Percentiles rank a stretch among this genome's conserved stretches.
Conservation (phyloP, 1,284 basidiomycete genomes). For the Cutaneotrichosporon daszewskae region DNA sequence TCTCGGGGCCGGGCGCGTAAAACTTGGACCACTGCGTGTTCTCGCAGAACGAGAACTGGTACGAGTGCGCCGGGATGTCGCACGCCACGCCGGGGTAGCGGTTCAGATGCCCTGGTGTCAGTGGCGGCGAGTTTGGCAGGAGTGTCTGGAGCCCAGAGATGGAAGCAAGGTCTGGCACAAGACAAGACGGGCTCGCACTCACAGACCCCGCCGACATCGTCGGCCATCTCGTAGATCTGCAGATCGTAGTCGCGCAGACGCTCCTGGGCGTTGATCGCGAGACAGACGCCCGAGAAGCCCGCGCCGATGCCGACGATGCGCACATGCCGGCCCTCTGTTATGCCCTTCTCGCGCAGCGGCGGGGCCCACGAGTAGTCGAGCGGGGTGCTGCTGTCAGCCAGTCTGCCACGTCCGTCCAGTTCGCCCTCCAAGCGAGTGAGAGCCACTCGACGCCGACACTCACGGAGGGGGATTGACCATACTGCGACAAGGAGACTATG, state of each 20-base stretch:
- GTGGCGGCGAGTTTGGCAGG: neutral
- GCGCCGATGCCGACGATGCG: slow-evolving; percentile 14
- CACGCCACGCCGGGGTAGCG: slow-evolving; percentile 30
- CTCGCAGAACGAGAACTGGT: slow-evolving; percentile 20
- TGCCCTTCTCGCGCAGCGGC: slow-evolving; percentile 3
- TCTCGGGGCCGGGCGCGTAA: slow-evolving; percentile 28
- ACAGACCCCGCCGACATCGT: slow-evolving; percentile 17
- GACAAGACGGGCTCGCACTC: neutral
- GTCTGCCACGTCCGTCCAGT: too few species aligned
- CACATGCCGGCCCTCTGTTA: slow-evolving; percentile 3
- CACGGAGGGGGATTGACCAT: too few species aligned
- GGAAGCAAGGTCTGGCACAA: neutral
- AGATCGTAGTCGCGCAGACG: slow-evolving; percentile 9
- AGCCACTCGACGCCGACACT: too few species aligned
- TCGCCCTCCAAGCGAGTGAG: too few species aligned
- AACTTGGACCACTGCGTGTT: slow-evolving; percentile 24
- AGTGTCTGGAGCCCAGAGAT: neutral
- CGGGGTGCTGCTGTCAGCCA: too few species aligned
- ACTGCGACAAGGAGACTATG: too few species aligned
- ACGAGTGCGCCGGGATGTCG: slow-evolving; percentile 31
- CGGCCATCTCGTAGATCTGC: slow-evolving; percentile 11
- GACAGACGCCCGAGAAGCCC: slow-evolving; percentile 11
- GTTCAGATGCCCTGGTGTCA: slow-evolving; percentile 24
- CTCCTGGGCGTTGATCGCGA: slow-evolving; percentile 6
- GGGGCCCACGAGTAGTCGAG: neutral